These are phyloP conservation scores for Cercospora zeina DNA, from an alignment of 2,329 filamentous ascomycete genomes.

Conservation along the genomic window DNA sequence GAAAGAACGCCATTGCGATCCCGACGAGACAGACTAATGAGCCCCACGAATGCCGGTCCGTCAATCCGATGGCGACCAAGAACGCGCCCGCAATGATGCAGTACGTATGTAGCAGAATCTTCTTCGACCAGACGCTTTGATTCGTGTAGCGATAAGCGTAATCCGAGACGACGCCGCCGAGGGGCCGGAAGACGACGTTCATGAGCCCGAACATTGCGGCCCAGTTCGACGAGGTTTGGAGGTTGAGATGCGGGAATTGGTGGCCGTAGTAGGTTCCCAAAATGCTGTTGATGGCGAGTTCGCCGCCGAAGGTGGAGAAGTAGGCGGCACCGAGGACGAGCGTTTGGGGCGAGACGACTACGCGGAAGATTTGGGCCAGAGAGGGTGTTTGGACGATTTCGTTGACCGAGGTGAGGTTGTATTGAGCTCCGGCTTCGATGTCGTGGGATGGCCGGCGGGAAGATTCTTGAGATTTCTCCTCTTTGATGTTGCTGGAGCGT, in stretches of 20 bases:
- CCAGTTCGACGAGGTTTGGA: constrained; percentile 60
- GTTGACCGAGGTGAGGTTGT: constrained; percentile 55
- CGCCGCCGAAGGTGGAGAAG: constrained; percentile 62
- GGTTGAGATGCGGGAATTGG: constrained; percentile 55
- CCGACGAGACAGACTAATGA: constrained; percentile 76
- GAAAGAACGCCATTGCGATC: constrained; percentile 74
- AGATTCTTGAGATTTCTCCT: constrained; percentile 45
- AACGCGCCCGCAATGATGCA: constrained; percentile 60
- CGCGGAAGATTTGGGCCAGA: constrained; percentile 58
- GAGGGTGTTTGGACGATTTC: constrained; percentile 66
- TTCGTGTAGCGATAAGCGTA: constrained; percentile 55
- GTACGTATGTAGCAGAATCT: constrained; percentile 60
- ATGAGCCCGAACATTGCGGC: constrained; percentile 75
- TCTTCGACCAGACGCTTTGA: constrained; percentile 61
- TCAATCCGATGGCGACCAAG: constrained; percentile 62
- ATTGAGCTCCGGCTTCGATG: constrained; percentile 51
- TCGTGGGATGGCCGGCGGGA: constrained; percentile 43
- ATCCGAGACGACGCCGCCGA: constrained; percentile 64
- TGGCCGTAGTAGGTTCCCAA: constrained; percentile 60
- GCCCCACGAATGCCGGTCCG: constrained; percentile 60
- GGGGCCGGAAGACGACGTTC: constrained; percentile 66
- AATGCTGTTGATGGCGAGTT: constrained; percentile 62
- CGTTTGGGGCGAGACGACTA: constrained; percentile 63
- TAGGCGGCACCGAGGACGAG: constrained; percentile 56
- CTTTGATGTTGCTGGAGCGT: constrained; percentile 34